These are phyloP conservation scores for Austroboletus niveus DNA, from an alignment of 1,284 basidiomycete genomes.

Conservation along the genomic window DNA sequence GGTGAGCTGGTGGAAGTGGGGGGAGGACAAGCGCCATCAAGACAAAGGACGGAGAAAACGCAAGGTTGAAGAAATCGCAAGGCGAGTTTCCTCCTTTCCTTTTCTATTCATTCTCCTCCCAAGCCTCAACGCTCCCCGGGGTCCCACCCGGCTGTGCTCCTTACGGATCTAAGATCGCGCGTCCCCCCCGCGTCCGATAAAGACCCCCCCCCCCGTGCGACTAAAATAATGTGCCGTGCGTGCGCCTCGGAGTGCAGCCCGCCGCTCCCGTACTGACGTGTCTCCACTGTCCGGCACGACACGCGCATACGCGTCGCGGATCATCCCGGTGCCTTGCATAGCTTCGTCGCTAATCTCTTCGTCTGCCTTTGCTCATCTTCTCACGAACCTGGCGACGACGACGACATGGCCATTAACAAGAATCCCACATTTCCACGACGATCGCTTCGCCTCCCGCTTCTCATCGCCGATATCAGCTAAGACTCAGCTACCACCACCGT, in stretches of 20 bases:
- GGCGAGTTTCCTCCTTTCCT: slow-evolving; percentile 3
- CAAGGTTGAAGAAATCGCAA: not conserved
- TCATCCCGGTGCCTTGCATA: slow-evolving; percentile 17
- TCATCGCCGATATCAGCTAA: not conserved
- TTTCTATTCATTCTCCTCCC: slow-evolving; percentile 13
- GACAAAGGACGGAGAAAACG: slow-evolving; percentile 1
- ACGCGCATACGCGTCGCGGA: slow-evolving; percentile 10
- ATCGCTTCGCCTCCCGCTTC: slow-evolving; percentile 7
- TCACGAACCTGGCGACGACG: not conserved
- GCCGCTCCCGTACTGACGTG: too few relatives aligned
- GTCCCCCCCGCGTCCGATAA: not conserved
- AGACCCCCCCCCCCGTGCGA: not conserved
- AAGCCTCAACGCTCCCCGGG: slow-evolving; percentile 16
- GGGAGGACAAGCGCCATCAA: slow-evolving; percentile 13
- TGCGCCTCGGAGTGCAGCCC: too few relatives aligned
- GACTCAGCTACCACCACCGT: too few relatives aligned
- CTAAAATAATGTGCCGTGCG: not conserved
- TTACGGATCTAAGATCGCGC: slow-evolving; percentile 19
- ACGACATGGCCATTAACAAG: slow-evolving; percentile 6
- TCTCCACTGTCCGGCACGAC: not conserved
- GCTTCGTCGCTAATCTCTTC: not conserved
- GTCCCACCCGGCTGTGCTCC: slow-evolving; percentile 19
- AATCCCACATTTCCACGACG: slow-evolving; percentile 18
- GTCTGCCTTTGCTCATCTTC: not conserved
- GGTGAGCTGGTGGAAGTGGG: not conserved